A percentile compares a stretch with the other conserved stretches of the same genome.
Conservation (phyloP, 441 rosid genomes). For the Jatropha multifida region DNA sequence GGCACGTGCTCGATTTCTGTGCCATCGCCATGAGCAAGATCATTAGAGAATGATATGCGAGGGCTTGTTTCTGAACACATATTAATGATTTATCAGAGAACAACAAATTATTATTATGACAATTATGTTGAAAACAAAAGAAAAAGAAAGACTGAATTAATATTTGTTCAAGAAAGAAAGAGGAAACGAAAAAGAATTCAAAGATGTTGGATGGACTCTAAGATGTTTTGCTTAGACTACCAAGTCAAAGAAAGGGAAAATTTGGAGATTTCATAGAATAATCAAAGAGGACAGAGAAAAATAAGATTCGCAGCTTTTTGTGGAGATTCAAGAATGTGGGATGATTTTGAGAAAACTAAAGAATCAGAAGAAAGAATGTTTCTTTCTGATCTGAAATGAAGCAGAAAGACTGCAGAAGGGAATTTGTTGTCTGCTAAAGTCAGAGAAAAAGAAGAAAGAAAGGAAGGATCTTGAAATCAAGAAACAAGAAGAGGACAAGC, state of each 20-base stretch:
- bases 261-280: background rate
- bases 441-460: background rate
- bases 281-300: background rate
- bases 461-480: background rate
- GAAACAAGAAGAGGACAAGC: slow-evolving; percentile 1
- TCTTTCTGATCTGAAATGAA: slow-evolving; percentile 14
- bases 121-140: background rate
- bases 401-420: slow-evolving; percentile 15
- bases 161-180: background rate
- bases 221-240: background rate
- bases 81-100: background rate
- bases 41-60: slow-evolving; percentile 58
- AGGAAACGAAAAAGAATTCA: slow-evolving; percentile 25
- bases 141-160: background rate
- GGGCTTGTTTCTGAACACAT: slow-evolving; percentile 70
- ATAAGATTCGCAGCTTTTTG: slow-evolving; percentile 3
- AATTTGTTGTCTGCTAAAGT: slow-evolving; percentile 13
- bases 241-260: slow-evolving; percentile 20
- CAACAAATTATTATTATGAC: background rate
- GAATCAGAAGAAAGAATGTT: slow-evolving; percentile 18
- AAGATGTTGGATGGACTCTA: slow-evolving; percentile 29
- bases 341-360: slow-evolving; percentile 10
- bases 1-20: slow-evolving; percentile 22
- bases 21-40: slow-evolving; percentile 42
- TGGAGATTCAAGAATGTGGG: slow-evolving; percentile 3